Base-by-base conservation (phyloP, 2,329 filamentous ascomycete genomes). In the Trichophyton schoenleinii region DNA sequence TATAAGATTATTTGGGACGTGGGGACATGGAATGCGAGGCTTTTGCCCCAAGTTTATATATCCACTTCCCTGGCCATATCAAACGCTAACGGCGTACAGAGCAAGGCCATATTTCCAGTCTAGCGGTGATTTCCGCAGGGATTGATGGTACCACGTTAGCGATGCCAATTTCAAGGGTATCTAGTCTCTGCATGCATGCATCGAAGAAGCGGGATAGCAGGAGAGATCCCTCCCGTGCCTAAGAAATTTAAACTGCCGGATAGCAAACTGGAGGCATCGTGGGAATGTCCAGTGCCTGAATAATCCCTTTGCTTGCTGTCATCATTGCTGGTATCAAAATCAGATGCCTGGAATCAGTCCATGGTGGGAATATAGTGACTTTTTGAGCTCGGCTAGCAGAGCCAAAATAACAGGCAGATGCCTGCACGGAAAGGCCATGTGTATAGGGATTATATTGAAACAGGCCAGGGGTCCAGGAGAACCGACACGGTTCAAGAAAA, bases 401-500 rank as follows among this genome's bases (percentile, higher is more conserved):
- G 49, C 28, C 49, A 55, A n/a, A 18, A 18, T 55, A 25, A 15
- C 49, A 55, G 49, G 49, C 25, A 36, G 49, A 55, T 55, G 49
- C 49, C 49, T 34, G 49, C 49, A 31, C 3, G 11, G 28, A 28
- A 34, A 13, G 31, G 49, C 49, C 49, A 36, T 55, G 49, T 34
- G 49, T 55, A 36, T 34, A 55, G 31, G 49, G 25, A 55, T 55
- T n/a, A 55, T 55, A 55, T 55, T 55, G 49, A 55, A 55, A 55
- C 28, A 28, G 49, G 49, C 28, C 49, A 55, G 49, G 49, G 48
- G 48, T 20, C 22, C 3, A 48, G 44, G 6, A 48, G n/a, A 20
- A 49, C 20, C 20, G 9, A 44, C 41, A 18, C 41, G 41, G 41
- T 6, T 44, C 41, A 44, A 44, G 41, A 44, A 44, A 18, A 36